Evolutionary conservation across 2,329 filamentous ascomycete genomes (phyloP).

Genomic region (Xylariaceae sp.): DNA sequence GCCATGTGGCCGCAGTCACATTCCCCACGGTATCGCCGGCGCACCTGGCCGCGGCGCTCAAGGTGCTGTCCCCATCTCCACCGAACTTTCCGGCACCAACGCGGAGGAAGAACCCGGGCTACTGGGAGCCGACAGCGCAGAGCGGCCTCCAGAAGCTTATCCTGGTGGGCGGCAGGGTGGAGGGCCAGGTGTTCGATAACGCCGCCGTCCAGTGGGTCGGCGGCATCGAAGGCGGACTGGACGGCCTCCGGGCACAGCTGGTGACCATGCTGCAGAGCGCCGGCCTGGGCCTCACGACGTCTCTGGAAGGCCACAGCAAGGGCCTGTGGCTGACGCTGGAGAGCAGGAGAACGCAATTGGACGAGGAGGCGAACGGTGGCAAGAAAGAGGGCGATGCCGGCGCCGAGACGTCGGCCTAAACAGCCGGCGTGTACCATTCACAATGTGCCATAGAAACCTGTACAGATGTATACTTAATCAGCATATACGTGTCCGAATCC

Average conservation of each 20-base stretch:
- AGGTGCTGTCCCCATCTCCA: slow-evolving; percentile 64
- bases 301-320: slow-evolving; percentile 73
- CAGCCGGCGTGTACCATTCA: slow-evolving; percentile 12
- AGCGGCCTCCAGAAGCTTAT: slow-evolving; percentile 78
- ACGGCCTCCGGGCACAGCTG: slow-evolving; percentile 73
- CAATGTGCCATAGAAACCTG: slow-evolving; percentile 1
- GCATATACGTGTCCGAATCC: no score
- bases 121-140: slow-evolving; percentile 74
- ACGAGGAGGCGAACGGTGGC: slow-evolving; percentile 52
- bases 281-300: slow-evolving; percentile 66
- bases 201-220: slow-evolving; percentile 60
- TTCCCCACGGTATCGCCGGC: slow-evolving; percentile 78
- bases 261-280: slow-evolving; percentile 73
- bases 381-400: slow-evolving; percentile 22
- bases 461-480: background rate
- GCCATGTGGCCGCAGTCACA: slow-evolving; percentile 71
- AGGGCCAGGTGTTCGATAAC: slow-evolving; percentile 75
- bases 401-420: slow-evolving; percentile 15
- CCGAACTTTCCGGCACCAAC: slow-evolving; percentile 71
- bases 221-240: slow-evolving; percentile 72
- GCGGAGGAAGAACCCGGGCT: slow-evolving; percentile 68
- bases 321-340: slow-evolving; percentile 85
- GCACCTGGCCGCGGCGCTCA: slow-evolving; percentile 74
- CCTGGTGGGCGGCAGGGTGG: slow-evolving; percentile 77
- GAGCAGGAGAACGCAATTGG: slow-evolving; percentile 69